Percentiles rank a stretch among this genome's conserved stretches.
phyloP scores from a whole-genome alignment of 139 green algal species.

The Chlamydomonas asymmetrica region DNA sequence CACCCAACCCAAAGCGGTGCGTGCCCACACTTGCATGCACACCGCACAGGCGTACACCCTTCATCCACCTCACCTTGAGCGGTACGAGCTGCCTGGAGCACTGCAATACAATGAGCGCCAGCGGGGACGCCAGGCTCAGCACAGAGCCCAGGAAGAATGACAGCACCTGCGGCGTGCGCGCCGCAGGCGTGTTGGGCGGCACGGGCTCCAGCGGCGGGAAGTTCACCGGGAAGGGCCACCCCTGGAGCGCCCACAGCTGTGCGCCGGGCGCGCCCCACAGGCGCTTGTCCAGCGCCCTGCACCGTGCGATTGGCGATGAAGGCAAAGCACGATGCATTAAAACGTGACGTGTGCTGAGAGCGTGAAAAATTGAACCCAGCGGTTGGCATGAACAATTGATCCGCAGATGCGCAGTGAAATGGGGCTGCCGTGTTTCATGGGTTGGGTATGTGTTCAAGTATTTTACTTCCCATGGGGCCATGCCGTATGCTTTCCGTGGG shows the following conservation, averaged over 20 bases:
- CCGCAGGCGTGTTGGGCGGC: conserved; percentile 11
- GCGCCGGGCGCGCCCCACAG: too few species aligned
- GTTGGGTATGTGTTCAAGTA: too few species aligned
- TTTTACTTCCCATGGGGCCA: too few species aligned
- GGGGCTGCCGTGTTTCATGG: too few species aligned
- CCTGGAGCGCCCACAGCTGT: conserved; percentile 28
- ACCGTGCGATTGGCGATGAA: too few species aligned
- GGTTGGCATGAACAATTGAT: too few species aligned
- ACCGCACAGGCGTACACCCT: neutral
- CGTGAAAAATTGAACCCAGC: too few species aligned
- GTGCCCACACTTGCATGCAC: neutral
- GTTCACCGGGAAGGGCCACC: conserved; percentile 13
- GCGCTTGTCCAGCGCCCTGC: too few species aligned
- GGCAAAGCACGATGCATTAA: too few species aligned
- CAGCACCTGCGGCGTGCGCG: conserved; percentile 15
- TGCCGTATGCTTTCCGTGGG: too few species aligned
- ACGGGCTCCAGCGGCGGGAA: conserved; percentile 30
- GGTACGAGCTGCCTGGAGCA: conserved; percentile 29
- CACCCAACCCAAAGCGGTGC: neutral
- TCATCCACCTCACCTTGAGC: conserved; percentile 6
- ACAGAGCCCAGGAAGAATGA: conserved; percentile 17
- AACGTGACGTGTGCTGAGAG: too few species aligned
- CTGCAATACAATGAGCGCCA: conserved; percentile 7
- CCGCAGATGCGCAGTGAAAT: too few species aligned
- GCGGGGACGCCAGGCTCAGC: conserved; percentile 7